A percentile compares a stretch with the other conserved stretches of the same genome.
These are phyloP conservation scores for Porcisia hertigi DNA, from an alignment of 208 protist species.

Conservation along the genomic window DNA sequence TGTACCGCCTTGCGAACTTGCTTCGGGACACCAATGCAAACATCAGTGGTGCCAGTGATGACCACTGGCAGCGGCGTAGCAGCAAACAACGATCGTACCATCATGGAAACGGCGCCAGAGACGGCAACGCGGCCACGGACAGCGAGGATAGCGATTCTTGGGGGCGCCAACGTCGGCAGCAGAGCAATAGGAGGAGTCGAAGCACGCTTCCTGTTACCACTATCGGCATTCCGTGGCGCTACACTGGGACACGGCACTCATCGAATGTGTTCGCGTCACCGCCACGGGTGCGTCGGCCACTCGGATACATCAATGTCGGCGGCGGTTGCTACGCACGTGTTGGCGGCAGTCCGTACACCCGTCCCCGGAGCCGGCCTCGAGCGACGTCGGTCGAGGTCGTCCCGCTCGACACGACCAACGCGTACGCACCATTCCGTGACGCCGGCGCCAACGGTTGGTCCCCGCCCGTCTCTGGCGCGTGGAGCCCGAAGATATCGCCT, in stretches of 20 bases:
- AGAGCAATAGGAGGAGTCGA: not conserved
- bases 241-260: conserved; percentile 19
- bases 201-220: conserved; percentile 22
- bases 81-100: not conserved
- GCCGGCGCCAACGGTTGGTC: not conserved
- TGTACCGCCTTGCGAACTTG: conserved; percentile 23
- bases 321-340: conserved; percentile 45
- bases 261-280: conserved; percentile 32
- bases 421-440: not conserved
- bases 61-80: not conserved
- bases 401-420: conserved; percentile 21
- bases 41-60: not conserved
- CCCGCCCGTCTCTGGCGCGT: not conserved
- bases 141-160: conserved; percentile 3
- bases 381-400: conserved; percentile 8
- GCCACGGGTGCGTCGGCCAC: conserved; percentile 49
- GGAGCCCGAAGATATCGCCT: conserved; percentile 7
- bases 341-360: conserved; percentile 36
- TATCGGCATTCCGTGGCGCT: conserved; percentile 60
- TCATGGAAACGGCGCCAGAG: not conserved
- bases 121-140: not conserved
- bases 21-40: conserved; percentile 14
- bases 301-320: conserved; percentile 68
- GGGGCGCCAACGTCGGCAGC: conserved; percentile 1
- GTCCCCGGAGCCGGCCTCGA: not conserved